These are phyloP conservation scores for Singerocomus rubriflavus DNA, from an alignment of 1,284 basidiomycete genomes.

Conservation along the genomic window DNA sequence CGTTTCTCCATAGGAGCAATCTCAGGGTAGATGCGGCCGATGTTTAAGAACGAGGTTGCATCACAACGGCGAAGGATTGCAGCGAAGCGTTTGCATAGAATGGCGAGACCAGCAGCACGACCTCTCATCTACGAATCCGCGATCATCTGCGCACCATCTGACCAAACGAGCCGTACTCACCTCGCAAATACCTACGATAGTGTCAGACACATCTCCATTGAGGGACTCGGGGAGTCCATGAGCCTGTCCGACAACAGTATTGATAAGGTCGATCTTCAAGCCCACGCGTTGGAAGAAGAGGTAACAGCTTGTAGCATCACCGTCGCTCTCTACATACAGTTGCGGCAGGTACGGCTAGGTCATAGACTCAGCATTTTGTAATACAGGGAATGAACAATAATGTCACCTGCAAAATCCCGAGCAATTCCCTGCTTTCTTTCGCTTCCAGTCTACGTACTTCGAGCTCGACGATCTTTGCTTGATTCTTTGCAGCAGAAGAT, in stretches of 20 bases:
- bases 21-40: conserved; percentile 83
- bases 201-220: conserved; percentile 75
- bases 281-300: conserved; percentile 89
- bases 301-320: conserved; percentile 82
- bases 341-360: conserved; percentile 80
- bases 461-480: conserved; percentile 83
- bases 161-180: conserved; percentile 38
- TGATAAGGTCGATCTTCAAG: conserved; percentile 83
- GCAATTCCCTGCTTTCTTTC: conserved; percentile 73
- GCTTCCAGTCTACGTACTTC: conserved; percentile 85
- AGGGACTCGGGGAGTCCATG: conserved; percentile 83
- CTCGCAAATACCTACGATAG: conserved; percentile 87
- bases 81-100: conserved; percentile 84
- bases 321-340: conserved; percentile 81
- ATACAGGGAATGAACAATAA: not conserved
- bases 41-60: conserved; percentile 78
- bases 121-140: conserved; percentile 62
- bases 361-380: not conserved
- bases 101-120: conserved; percentile 74
- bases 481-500: conserved; percentile 84
- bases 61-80: conserved; percentile 76
- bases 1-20: conserved; percentile 86
- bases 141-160: not conserved
- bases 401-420: conserved; percentile 64
- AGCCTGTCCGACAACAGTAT: conserved; percentile 72